Evolutionary conservation across 2,329 filamentous ascomycete genomes (phyloP).

Genomic region (Penicillium sp.): DNA sequence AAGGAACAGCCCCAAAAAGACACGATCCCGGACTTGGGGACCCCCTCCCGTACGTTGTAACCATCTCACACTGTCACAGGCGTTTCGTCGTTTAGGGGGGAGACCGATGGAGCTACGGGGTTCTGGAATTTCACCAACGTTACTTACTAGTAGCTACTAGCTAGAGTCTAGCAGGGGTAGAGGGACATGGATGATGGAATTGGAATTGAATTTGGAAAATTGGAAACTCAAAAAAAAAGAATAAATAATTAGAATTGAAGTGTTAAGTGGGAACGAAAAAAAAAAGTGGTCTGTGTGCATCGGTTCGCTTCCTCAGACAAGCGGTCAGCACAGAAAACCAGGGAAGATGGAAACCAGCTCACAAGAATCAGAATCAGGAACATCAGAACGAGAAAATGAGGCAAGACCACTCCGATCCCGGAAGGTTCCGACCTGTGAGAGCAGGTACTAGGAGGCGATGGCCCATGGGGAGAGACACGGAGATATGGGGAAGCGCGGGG

Average conservation of each 20-base stretch:
- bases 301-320: conserved; percentile 7
- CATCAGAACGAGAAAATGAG: background rate
- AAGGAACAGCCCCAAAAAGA: background rate
- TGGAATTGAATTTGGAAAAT: background rate
- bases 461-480: background rate
- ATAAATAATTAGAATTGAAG: no score
- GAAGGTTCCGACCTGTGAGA: conserved; percentile 2
- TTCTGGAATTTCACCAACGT: background rate
- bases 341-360: background rate
- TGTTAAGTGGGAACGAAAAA: background rate
- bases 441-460: background rate
- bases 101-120: background rate
- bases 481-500: background rate
- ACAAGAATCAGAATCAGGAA: background rate
- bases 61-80: background rate
- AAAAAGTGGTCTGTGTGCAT: conserved; percentile 3
- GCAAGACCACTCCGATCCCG: conserved; percentile 3
- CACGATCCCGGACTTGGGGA: background rate
- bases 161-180: background rate
- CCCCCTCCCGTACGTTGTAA: background rate
- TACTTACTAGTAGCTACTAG: background rate
- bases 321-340: conserved; percentile 4
- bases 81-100: background rate
- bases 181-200: background rate
- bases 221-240: background rate